Evolutionary conservation across 495 filamentous ascomycete species (phyloP), one percentile per base, ranked within the genome.

Genomic region (Margaritispora aquatica): DNA sequence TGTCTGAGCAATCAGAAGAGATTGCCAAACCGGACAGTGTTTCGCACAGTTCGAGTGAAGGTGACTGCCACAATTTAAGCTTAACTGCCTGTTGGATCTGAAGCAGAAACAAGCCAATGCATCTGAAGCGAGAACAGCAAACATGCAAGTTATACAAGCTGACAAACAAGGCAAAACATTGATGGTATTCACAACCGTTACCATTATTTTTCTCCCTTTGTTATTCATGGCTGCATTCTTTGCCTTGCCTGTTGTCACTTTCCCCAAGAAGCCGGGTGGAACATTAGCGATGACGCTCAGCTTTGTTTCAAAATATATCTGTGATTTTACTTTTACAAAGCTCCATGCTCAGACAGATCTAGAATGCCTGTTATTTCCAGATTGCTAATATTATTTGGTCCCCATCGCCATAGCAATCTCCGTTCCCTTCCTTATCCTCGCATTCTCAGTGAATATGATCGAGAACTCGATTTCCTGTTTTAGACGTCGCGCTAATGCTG

Each of bases 71-170:
- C 5, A 23, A 3, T 51, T 19, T 19, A 22, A 58, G 55, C 55
- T 58, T 10, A 58, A 58, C 15, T 15, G 51, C 24, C 55, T 58
- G 7, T 46, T 58, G n/a, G 44, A 58, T 21, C 27, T 58, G 17
- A 58, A 58, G 34, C 55, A 58, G 31, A 50, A 58, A 38, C 55
- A 58, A 24, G 55, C 55, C 19, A 51, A 58, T 58, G 55, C 34
- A 2, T 50, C 26, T 1, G 55, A 58, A 34, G 55, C 55, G n/a
- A 31, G 55, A n/a, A 22, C 29, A n/a, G 19, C 21, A 29, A 50
- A 38, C 11, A 17, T 44, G 8, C 23, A 51, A 21, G 44, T 26
- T 17, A 27, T 22, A 20, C 19, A 50, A 58, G 23, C 48, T 3
- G 44, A 27, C 10, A 51, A 34, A 22, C 55, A 58, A 23, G 38